A percentile compares a stretch with the other conserved stretches of the same genome.
These are phyloP conservation scores for Linnemannia hyalina DNA, from an alignment of 192 early-diverging fungal genomes.

Conservation along the genomic window DNA sequence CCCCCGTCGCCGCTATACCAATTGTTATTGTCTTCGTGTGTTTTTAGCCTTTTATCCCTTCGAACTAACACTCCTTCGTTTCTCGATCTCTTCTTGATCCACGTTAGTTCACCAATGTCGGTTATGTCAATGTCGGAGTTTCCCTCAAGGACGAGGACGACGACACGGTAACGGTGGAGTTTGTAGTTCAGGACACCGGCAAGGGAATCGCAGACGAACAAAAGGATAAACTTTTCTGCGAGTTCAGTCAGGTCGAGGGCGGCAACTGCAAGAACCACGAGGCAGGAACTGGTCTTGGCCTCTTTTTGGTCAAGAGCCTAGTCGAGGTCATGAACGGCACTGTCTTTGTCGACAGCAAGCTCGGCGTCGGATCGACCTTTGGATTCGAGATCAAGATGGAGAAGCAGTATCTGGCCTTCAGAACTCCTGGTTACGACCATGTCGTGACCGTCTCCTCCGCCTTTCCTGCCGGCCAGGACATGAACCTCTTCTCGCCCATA, in stretches of 20 bases:
- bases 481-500: constrained; percentile 27
- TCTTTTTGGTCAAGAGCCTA: constrained; percentile 52
- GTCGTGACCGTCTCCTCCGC: constrained; percentile 54
- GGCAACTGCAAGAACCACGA: constrained; percentile 52
- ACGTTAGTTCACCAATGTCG: constrained; percentile 50
- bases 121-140: constrained; percentile 51
- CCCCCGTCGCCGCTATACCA: neutral
- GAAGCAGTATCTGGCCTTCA: constrained; percentile 54
- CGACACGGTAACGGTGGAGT: constrained; percentile 54
- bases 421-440: constrained; percentile 52
- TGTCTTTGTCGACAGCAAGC: constrained; percentile 45
- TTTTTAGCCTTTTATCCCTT: neutral
- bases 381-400: constrained; percentile 56
- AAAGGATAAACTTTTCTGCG: constrained; percentile 56
- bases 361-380: constrained; percentile 53
- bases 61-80: neutral
- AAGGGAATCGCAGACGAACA: constrained; percentile 48
- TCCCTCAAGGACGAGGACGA: constrained; percentile 56
- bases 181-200: constrained; percentile 55
- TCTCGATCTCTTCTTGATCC: neutral
- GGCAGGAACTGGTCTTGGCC: constrained; percentile 48
- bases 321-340: constrained; percentile 52
- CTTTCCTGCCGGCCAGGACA: constrained; percentile 24
- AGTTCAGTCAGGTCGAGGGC: constrained; percentile 53
- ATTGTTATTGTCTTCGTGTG: neutral